A percentile compares a stretch with the other conserved stretches of the same genome.
phyloP scores from a whole-genome alignment of 1,139 yeast species.

The Nakaseomyces kungkrabaensis region DNA sequence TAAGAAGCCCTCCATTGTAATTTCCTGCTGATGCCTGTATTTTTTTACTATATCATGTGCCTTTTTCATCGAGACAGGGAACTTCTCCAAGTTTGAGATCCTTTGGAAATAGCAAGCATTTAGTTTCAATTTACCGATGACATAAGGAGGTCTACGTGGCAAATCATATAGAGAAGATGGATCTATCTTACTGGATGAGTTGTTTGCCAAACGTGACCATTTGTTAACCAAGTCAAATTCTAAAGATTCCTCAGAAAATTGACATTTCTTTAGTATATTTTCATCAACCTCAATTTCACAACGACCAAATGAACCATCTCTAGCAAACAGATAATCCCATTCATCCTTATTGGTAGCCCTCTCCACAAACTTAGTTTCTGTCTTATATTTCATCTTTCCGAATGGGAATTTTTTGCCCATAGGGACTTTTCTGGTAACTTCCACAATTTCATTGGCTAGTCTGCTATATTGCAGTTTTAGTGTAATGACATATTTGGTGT shows the following conservation, averaged over 20 bases:
- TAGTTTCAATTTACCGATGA: slow-evolving; percentile 58
- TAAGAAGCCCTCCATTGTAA: slow-evolving; percentile 47
- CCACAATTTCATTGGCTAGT: slow-evolving; percentile 43
- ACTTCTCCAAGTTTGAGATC: slow-evolving; percentile 42
- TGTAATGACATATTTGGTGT: slow-evolving; percentile 55
- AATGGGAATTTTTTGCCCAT: slow-evolving; percentile 24
- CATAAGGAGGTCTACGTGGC: slow-evolving; percentile 42
- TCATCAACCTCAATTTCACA: slow-evolving; percentile 57
- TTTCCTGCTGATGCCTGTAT: slow-evolving; percentile 33
- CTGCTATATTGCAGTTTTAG: slow-evolving; percentile 54
- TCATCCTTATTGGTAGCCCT: slow-evolving; percentile 41
- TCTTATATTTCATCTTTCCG: slow-evolving; percentile 32
- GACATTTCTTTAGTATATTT: slow-evolving; percentile 8
- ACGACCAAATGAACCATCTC: slow-evolving; percentile 83
- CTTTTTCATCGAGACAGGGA: slow-evolving; percentile 55
- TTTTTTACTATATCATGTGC: slow-evolving; percentile 47
- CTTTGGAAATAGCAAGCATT: slow-evolving; percentile 67
- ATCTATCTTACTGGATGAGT: slow-evolving; percentile 27
- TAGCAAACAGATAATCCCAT: slow-evolving; percentile 53
- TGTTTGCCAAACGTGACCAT: slow-evolving; percentile 49
- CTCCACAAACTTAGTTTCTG: slow-evolving; percentile 44
- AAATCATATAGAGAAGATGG: slow-evolving; percentile 13
- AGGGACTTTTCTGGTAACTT: slow-evolving; percentile 46
- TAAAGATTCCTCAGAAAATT: slow-evolving; percentile 30
- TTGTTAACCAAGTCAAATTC: slow-evolving; percentile 65